Base-by-base conservation (phyloP, 2,329 filamentous ascomycete species). In the Microcyclospora pomicola region DNA sequence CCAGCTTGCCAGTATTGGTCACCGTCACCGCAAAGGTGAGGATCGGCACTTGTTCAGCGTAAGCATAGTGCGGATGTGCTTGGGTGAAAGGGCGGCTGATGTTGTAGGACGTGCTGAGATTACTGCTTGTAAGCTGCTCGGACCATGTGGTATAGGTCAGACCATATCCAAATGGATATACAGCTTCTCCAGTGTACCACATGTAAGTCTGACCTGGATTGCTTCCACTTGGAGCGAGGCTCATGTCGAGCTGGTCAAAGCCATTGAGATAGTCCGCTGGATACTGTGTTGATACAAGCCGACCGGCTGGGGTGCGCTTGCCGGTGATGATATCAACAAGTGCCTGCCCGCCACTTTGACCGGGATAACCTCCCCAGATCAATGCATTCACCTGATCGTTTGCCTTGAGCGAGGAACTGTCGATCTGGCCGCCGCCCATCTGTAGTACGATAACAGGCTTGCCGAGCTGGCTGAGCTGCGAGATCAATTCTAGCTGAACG, bases 331-430 rank as follows among this genome's bases (percentile, higher is more conserved):
- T 58, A 34, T 66, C 63, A 27, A 60, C 42, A 11, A 66, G 47
- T 2, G 63, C 63, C 10, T 49, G 50, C 2, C 63, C 63, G 6
- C 64, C 63, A 2, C 59, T 59, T 40, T 66, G 63, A 13, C 63
- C 62, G 0, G 63, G 63, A 40, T 66, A 65, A 9, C 61, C 63
- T 9, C 57, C 60, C 63, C 64, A 66, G 14, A 66, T 34, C 5
- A 66, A 46, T 5, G 63, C 53, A 27, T 58, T 59, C 39, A 66
- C 57, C 12, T 63, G 59, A 6, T 53, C 41, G 45, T 63, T 64
- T 6, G 38, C 33, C 32, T 63, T 52, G 4, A 66, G 53, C 0
- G 57, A 50, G 0, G 61, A 59, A 10, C 58, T 59, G 42, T 67
- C 63, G 7, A 67, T 55, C 41, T 65, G 63, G 2, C 63, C 62